A percentile compares a stretch with the other conserved stretches of the same genome.
These are phyloP conservation scores for Lipomyces starkeyi DNA, from an alignment of 805 yeast genomes.

Conservation along the genomic window DNA sequence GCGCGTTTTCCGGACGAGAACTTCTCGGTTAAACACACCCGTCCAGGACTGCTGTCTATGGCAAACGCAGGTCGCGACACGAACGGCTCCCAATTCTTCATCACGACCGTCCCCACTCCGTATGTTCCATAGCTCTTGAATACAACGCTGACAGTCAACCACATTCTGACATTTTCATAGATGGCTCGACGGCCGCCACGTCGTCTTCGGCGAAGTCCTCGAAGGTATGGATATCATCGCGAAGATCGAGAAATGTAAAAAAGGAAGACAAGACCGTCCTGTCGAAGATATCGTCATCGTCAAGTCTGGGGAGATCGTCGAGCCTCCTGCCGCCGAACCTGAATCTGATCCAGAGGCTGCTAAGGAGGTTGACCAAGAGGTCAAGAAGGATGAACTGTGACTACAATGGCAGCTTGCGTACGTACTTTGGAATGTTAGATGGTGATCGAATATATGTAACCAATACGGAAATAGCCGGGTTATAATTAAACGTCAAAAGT, in stretches of 20 bases:
- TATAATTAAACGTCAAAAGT: not conserved
- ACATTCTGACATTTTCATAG: slow-evolving; percentile 5
- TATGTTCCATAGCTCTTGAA: not conserved
- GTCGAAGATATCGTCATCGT: slow-evolving; percentile 66
- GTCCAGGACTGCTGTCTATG: slow-evolving; percentile 76
- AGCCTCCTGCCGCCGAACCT: slow-evolving; percentile 24
- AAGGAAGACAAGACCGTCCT: slow-evolving; percentile 68
- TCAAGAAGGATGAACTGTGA: slow-evolving; percentile 42
- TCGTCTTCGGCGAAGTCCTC: slow-evolving; percentile 93
- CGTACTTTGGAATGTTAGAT: slow-evolving; percentile 19
- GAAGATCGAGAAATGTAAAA: slow-evolving; percentile 74
- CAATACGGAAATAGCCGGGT: not conserved
- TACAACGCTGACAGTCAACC: not conserved
- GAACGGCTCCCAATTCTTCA: slow-evolving; percentile 93
- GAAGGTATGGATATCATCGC: slow-evolving; percentile 81
- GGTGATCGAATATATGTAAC: slow-evolving; percentile 11
- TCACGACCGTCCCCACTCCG: slow-evolving; percentile 85
- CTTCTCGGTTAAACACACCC: slow-evolving; percentile 53
- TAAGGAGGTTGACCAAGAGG: slow-evolving; percentile 28
- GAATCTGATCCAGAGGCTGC: slow-evolving; percentile 37
- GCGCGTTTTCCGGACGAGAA: slow-evolving; percentile 77
- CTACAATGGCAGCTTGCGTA: slow-evolving; percentile 26
- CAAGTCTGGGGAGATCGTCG: slow-evolving; percentile 39
- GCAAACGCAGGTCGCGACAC: slow-evolving; percentile 73
- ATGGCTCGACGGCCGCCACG: slow-evolving; percentile 95